Evolutionary conservation across 2,329 filamentous ascomycete genomes (phyloP).

Genomic region (Didymella glomerata): DNA sequence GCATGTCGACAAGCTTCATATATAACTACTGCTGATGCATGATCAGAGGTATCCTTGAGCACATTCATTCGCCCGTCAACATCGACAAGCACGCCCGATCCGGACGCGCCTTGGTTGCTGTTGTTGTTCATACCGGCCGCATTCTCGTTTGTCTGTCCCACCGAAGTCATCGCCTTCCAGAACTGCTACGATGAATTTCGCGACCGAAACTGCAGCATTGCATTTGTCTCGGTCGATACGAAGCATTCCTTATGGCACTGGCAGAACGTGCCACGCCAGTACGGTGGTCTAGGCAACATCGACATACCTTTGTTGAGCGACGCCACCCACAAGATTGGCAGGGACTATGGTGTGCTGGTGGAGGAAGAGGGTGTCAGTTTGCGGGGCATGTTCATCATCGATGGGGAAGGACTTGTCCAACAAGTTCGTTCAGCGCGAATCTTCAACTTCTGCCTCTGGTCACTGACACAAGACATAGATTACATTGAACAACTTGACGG

Average conservation of each 20-base stretch:
- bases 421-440: slow-evolving; percentile 26
- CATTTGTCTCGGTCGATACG: slow-evolving; percentile 44
- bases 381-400: slow-evolving; percentile 44
- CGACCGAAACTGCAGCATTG: slow-evolving; percentile 36
- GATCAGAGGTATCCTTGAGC: slow-evolving; percentile 34
- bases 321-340: slow-evolving; percentile 38
- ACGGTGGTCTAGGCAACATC: slow-evolving; percentile 40
- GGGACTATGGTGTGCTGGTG: slow-evolving; percentile 42
- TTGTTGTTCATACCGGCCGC: slow-evolving; percentile 45
- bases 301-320: slow-evolving; percentile 43
- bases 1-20: neutral
- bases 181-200: slow-evolving; percentile 41
- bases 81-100: slow-evolving; percentile 11
- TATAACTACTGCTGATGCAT: slow-evolving; percentile 10
- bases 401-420: slow-evolving; percentile 38
- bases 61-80: slow-evolving; percentile 33
- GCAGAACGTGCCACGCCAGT: slow-evolving; percentile 41
- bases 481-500: slow-evolving; percentile 42
- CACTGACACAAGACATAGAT: slow-evolving; percentile 20
- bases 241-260: slow-evolving; percentile 44
- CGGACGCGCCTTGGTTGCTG: slow-evolving; percentile 37
- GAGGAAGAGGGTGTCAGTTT: slow-evolving; percentile 43
- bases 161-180: slow-evolving; percentile 44
- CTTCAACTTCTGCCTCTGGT: neutral
- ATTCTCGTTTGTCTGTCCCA: slow-evolving; percentile 46